Percentiles rank a stretch among this genome's conserved stretches.
Evolutionary conservation across 768 basidiomycete genomes (phyloP).

Genomic region (Sporobolomyces roseus): DNA sequence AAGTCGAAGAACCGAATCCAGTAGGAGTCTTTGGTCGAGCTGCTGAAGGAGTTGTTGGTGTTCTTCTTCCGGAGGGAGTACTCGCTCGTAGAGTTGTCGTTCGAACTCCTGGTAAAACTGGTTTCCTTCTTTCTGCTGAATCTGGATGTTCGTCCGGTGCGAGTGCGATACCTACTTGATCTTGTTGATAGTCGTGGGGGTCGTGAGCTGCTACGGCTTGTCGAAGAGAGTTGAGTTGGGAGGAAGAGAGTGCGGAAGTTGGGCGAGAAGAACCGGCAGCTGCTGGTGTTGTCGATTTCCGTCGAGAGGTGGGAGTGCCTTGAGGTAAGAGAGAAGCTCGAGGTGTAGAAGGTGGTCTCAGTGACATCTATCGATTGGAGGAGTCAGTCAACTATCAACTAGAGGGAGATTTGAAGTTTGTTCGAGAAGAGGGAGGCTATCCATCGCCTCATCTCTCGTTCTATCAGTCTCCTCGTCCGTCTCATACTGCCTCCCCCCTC

Average conservation of each 20-base stretch:
- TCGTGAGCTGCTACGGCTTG: conserved; percentile 28
- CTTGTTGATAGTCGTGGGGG: conserved; percentile 15
- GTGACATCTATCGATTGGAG: conserved; percentile 1
- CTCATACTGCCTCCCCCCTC: too few species aligned
- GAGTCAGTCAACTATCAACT: background rate
- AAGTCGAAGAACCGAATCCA: conserved; percentile 27
- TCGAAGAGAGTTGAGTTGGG: conserved; percentile 16
- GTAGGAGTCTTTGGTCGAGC: conserved; percentile 23
- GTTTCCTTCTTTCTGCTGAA: conserved; percentile 13
- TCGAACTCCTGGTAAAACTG: conserved; percentile 19
- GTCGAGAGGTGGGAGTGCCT: conserved; percentile 11
- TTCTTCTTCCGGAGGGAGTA: conserved; percentile 7
- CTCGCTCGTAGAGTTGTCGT: background rate
- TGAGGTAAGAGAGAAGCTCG: conserved; percentile 30
- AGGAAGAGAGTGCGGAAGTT: conserved; percentile 1
- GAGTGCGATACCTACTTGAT: conserved; percentile 16
- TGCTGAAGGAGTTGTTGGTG: conserved; percentile 17
- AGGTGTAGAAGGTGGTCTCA: conserved; percentile 32
- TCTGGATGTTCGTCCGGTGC: background rate
- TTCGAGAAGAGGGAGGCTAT: too few species aligned
- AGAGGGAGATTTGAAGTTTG: background rate
- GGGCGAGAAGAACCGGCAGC: background rate
- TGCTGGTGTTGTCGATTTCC: conserved; percentile 15
- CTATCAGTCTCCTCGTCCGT: too few species aligned
- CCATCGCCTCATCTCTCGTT: too few species aligned